Evolutionary conservation across 139 green algal species (phyloP), one percentile per base, ranked within the genome.

Genomic region (Chlamydomonas sp.): DNA sequence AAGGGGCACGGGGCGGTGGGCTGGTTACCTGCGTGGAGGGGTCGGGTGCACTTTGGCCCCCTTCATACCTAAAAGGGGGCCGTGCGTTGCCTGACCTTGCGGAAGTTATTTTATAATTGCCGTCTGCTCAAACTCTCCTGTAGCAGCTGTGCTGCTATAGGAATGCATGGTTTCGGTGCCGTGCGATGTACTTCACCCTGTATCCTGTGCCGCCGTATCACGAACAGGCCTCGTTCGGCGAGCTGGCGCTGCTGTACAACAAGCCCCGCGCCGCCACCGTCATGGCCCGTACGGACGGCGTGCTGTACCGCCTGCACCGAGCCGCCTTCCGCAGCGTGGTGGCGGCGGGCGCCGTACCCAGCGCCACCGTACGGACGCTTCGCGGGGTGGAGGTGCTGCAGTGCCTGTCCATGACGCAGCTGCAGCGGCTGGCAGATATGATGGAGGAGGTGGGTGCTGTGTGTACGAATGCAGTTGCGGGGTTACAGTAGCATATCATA

Each of bases 181-280:
- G 0, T 49, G 31, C 31, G 31, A 0, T 49, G 31, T 49, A 49
- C 16, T 17, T n/a, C 68, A 75, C 68, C 16, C 68, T 1, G 16
- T 75, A 75, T 75, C 68, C 20, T 2, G 72, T n/a, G 58, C 15
- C 16, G 58, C 57, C 10, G 15, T 31, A 58, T 66, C 12, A 57
- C 61, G 6, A 4, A 18, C 83, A 94, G 67, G 89, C 91, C 7
- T 95, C 86, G 18, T 97, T 97, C 85, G 95, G 95, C 17, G 94
- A 97, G 90, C 88, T 96, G 63, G 94, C 94, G 16, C 88, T 97
- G 66, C 78, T 97, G 83, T 93, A 95, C 86, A 81, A 84, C 69
- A 92, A 93, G 87, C 93, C 95, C 12, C 90, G 95, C 16, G 93
- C 94, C 5, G 94, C 94, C 4, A 94, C 91, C 5, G 94, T 97